A percentile compares a stretch with the other conserved stretches of the same genome.
Evolutionary conservation across 441 rosid genomes (phyloP).

Genomic region (Adansonia rubrostipa): DNA sequence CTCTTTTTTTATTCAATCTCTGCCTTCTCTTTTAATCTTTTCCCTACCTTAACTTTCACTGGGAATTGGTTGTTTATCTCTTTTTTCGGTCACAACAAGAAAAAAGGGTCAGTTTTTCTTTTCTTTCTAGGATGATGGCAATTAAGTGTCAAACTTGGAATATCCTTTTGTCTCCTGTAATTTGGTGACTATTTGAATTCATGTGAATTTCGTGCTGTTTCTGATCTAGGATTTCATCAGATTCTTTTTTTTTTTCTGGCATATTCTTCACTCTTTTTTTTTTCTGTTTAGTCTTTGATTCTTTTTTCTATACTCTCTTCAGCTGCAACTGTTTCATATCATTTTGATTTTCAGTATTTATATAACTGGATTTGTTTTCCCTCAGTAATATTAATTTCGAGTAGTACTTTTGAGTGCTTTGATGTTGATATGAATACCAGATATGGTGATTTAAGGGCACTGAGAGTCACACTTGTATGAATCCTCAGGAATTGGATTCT

Average conservation of each 20-base stretch:
- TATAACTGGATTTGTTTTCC: not conserved
- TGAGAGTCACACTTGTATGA: constrained; percentile 3
- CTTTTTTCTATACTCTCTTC: not conserved
- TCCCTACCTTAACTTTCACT: constrained; percentile 16
- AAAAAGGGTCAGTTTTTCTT: constrained; percentile 22
- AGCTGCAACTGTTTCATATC: constrained; percentile 22
- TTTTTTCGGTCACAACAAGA: not conserved
- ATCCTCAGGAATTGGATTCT: constrained; percentile 11
- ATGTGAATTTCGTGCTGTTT: constrained; percentile 42
- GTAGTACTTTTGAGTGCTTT: not conserved
- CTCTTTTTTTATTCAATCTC: constrained; percentile 11
- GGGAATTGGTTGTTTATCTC: constrained; percentile 18
- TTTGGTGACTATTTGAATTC: constrained; percentile 33
- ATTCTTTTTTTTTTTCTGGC: constrained; percentile 45
- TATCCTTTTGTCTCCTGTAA: constrained; percentile 22
- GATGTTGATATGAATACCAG: not conserved
- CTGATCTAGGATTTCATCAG: constrained; percentile 47
- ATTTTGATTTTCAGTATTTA: constrained; percentile 8
- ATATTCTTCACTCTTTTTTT: constrained; percentile 42
- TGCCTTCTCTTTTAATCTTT: constrained; percentile 19
- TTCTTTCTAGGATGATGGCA: constrained; percentile 34
- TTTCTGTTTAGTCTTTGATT: constrained; percentile 37
- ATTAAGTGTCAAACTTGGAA: constrained; percentile 30
- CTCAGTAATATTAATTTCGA: not conserved
- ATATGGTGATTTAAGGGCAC: constrained; percentile 1